Evolutionary conservation across 2,329 filamentous ascomycete species (phyloP), one percentile per base, ranked within the genome.

Genomic region (Fusarium praegraminearum): DNA sequence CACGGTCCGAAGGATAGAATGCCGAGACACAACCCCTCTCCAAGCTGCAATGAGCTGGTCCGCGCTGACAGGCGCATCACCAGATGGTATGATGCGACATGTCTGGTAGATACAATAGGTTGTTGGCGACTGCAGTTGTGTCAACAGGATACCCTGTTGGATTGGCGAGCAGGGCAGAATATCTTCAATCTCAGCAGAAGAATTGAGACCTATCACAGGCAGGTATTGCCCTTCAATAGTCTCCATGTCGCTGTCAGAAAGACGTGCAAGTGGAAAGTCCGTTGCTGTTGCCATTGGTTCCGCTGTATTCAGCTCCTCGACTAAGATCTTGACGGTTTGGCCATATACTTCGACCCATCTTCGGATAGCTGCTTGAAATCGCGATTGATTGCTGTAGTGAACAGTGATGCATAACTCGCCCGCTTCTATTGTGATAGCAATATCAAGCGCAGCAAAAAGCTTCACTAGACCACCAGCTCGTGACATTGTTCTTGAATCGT

Each of bases 361-460:
- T 53, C 36, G 50, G 15, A 53, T 53, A 41, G 13, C 36, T 22
- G n/a, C n/a, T 32, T 41, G 36, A 24, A 11, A 41, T 41, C 36
- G 50, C 36, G 36, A 41, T 41, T 24, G 50, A 32, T 41, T 41
- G 36, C 50, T 53, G 36, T 41, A 53, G 4, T 30, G 26, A 41
- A 53, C 50, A 41, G 36, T 53, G n/a, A 53, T 53, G 50, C 36
- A 41, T 41, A 53, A 15, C n/a, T 53, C n/a, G 26, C 50, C 36
- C 32, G 50, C 50, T 41, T 53, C 50, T 22, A 53, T 41, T 15
- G 50, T 41, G 28, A 43, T n/a, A 6, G 35, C 50, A 22, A 53
- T 26, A n/a, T 41, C 36, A 15, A 53, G 50, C 11, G 50, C 36
- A 26, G 50, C 50, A 32, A 41, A 41, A 41, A 41, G 50, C 20